Base-by-base conservation (phyloP, 1,284 basidiomycete genomes). In the Pyrrhoderma noxium region DNA sequence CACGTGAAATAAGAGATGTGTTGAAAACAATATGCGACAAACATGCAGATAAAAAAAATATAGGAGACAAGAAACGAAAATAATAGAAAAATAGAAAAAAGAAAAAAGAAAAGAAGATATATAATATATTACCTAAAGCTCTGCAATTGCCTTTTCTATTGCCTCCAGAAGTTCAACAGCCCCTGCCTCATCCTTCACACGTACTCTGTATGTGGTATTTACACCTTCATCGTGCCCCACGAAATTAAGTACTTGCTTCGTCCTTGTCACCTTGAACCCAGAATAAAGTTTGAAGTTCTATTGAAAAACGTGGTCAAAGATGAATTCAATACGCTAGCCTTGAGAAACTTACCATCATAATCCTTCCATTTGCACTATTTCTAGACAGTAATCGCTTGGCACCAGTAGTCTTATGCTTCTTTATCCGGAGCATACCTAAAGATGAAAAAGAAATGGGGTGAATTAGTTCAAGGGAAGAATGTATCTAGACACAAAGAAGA, bases 301-400 rank as follows among this genome's bases (percentile, higher is more conserved):
- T 14, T 18, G n/a, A 19, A 21, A 43, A 48, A 27, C 21, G 46
- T 41, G 45, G 16, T 58, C 51, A 47, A 45, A 48, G 43, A 22
- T 53, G 5, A 40, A n/a, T n/a, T 7, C 8, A 5, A 40, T 8
- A 40, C 14, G 14, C n/a, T 22, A 40, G 38, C 38, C 14, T 40
- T 5, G 7, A n/a, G 40, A 25, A 16, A 74, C 82, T 51, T 55
- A 89, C 86, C 36, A 89, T 70, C 52, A 78, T 70, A 56, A 89
- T 79, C 61, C 82, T 85, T 16, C 85, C 86, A 25, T 81, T 85
- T 39, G 67, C 75, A 58, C 76, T 85, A 56, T 86, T 87, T 48
- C 86, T 73, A 57, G 86, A 67, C 27, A 89, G 67, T 53, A 85
- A 59, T 42, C 87, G 71, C 37, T 83, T 71, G 45, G 70, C 61